Evolutionary conservation across 106 monocot genomes (phyloP).

Genomic region (Acanthochlamys bracteata): DNA sequence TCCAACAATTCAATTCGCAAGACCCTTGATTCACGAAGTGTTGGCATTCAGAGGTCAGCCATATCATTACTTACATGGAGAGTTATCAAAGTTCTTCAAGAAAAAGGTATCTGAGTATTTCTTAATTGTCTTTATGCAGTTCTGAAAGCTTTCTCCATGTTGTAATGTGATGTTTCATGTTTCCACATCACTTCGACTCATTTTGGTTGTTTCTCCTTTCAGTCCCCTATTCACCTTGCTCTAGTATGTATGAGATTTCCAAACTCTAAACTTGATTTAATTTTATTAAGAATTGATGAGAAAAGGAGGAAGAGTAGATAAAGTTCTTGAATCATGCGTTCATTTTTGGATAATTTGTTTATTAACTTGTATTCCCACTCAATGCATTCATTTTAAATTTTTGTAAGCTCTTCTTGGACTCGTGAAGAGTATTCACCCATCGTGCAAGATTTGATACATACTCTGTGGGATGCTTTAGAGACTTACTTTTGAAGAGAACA

Average conservation of each 20-base stretch:
- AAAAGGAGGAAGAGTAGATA: too few relatives aligned
- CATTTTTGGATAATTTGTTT: too few relatives aligned
- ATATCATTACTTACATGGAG: constrained; percentile 32
- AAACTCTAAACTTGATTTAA: too few relatives aligned
- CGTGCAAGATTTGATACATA: constrained; percentile 72
- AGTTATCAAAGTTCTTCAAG: constrained; percentile 36
- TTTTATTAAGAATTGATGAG: too few relatives aligned
- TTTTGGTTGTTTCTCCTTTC: too few relatives aligned
- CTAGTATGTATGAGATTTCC: too few relatives aligned
- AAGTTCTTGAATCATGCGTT: too few relatives aligned
- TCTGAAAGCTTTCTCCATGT: neutral
- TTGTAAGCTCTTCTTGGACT: neutral
- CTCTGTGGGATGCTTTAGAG: constrained; percentile 96
- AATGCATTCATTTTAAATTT: neutral
- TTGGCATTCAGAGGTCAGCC: constrained; percentile 26
- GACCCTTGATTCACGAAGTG: constrained; percentile 31
- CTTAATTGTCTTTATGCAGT: neutral
- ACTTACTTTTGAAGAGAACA: constrained; percentile 64
- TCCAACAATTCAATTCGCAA: constrained; percentile 35
- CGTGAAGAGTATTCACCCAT: neutral
- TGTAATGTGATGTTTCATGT: neutral
- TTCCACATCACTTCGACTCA: too few relatives aligned
- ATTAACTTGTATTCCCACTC: neutral
- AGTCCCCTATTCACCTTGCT: too few relatives aligned
- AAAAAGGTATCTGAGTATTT: constrained; percentile 25